A percentile compares a stretch with the other conserved stretches of the same genome.
Evolutionary conservation across 495 filamentous ascomycete species (phyloP).

Genomic region (Podospora conica): DNA sequence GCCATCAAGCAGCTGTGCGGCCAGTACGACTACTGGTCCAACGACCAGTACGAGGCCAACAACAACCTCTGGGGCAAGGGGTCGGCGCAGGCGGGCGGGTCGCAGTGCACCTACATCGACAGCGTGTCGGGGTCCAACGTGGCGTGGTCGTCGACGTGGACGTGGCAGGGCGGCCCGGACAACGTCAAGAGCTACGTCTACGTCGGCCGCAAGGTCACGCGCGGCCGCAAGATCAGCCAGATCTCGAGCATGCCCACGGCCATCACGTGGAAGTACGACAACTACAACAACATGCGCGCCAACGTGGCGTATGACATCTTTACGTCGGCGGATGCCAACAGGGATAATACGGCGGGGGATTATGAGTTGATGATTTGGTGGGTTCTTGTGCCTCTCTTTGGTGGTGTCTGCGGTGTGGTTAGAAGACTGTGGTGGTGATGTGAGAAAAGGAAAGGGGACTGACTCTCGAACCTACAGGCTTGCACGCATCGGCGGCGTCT

Average conservation of each 20-base stretch:
- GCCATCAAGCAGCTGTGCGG: constrained; percentile 28
- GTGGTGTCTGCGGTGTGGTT: not conserved
- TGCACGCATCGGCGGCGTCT: constrained; percentile 28
- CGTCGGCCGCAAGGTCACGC: constrained; percentile 24
- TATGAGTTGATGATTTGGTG: constrained; percentile 50
- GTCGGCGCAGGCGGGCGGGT: constrained; percentile 28
- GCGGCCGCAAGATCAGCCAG: constrained; percentile 30
- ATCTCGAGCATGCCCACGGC: constrained; percentile 35
- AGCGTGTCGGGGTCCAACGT: constrained; percentile 23
- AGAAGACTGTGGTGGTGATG: not conserved
- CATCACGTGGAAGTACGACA: constrained; percentile 37
- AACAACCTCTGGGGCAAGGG: constrained; percentile 44
- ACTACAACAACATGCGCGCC: constrained; percentile 30
- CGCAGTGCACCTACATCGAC: constrained; percentile 40
- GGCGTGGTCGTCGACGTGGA: constrained; percentile 38
- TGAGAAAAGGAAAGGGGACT: not conserved
- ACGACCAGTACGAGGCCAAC: constrained; percentile 37
- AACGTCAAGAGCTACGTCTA: constrained; percentile 45
- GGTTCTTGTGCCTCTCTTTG: not conserved
- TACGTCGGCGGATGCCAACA: constrained; percentile 40
- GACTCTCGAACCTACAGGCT: constrained; percentile 23
- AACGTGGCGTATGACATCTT: constrained; percentile 47
- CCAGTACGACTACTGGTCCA: constrained; percentile 33
- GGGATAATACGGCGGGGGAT: constrained; percentile 39
- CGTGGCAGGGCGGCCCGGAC: constrained; percentile 36